Evolutionary conservation across 1,139 yeast genomes (phyloP), one percentile per base, ranked within the genome.

Genomic region (Taiozyma onychis): DNA sequence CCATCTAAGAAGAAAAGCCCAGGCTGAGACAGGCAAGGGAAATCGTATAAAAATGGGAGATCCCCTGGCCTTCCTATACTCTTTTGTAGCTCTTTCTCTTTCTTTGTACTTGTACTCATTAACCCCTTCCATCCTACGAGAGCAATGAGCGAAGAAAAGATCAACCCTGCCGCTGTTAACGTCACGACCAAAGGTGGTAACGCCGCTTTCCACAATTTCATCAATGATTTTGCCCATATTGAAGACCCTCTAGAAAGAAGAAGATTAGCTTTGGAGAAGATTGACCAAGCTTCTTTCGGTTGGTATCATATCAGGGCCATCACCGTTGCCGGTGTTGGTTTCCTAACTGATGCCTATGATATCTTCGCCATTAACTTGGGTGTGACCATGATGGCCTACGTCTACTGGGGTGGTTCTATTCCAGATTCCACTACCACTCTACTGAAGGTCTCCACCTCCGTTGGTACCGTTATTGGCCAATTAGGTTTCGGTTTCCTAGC

Each of bases 391-490:
- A 72, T 88, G 78, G 66, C 80, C 41, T 81, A 83, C 62, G 95
- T 84, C 51, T 86, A 69, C 75, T 88, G 93, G 91, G 73, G 70
- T 27, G 85, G 83, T 54, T 67, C 72, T 47, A 72, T 73, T 44
- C 95, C 95, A 47, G 64, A 77, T 46, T 81, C 95, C 45, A 84
- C 93, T 52, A 69, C 72, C 51, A 88, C 96, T 48, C 74, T 88
- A 60, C 71, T 89, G 58, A 89, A 89, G 72, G 93, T 87, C 48
- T 86, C 96, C 47, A 88, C 96, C 43, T 88, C 96, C 48, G 91
- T 88, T 53, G 97, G 98, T 74, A 90, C 96, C 46, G 96, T 90
- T 60, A 78, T 87, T 63, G 98, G 98, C 62, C 97, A 90, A 74
- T 69, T 90, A 52, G 78, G 86, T 50, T 93, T 91, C 63, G 98